These are phyloP conservation scores for Creolimax fragrantissima DNA, from an alignment of 78 protist genomes.

Conservation along the genomic window DNA sequence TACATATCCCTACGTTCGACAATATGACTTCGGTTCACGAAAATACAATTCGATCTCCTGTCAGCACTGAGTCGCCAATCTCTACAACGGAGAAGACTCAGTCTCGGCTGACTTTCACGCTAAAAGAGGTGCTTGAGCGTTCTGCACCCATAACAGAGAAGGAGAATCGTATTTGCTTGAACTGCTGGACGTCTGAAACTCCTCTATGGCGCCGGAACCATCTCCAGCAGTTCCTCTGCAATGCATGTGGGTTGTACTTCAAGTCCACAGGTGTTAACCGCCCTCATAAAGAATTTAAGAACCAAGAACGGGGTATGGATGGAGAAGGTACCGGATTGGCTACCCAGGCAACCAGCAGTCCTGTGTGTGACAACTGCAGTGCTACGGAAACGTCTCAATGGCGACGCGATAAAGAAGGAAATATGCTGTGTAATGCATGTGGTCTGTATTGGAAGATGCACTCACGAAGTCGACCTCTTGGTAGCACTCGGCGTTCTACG, in stretches of 20 bases:
- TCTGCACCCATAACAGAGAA: background rate
- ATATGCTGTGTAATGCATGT: conserved; percentile 34
- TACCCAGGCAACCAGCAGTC: background rate
- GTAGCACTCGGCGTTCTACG: background rate
- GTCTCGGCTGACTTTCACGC: too few relatives aligned
- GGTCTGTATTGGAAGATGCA: conserved; percentile 34
- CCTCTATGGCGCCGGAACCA: conserved; percentile 35
- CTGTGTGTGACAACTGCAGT: conserved; percentile 5
- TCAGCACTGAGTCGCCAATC: too few relatives aligned
- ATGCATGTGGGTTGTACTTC: conserved; percentile 29
- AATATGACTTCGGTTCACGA: background rate
- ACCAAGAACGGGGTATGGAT: background rate
- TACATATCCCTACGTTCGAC: background rate
- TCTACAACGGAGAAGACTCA: too few relatives aligned
- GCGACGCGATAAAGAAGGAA: background rate
- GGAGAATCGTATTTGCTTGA: conserved; percentile 13
- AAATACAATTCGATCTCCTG: background rate
- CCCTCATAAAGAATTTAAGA: background rate
- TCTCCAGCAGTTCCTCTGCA: conserved; percentile 20
- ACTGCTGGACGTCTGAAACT: conserved; percentile 24
- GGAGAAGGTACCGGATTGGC: background rate
- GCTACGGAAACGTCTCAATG: conserved; percentile 19
- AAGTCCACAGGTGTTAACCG: background rate
- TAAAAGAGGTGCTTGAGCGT: background rate
- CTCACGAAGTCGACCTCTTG: background rate